Conservation (phyloP, 768 basidiomycete genomes). For the Jaapia argillacea region DNA sequence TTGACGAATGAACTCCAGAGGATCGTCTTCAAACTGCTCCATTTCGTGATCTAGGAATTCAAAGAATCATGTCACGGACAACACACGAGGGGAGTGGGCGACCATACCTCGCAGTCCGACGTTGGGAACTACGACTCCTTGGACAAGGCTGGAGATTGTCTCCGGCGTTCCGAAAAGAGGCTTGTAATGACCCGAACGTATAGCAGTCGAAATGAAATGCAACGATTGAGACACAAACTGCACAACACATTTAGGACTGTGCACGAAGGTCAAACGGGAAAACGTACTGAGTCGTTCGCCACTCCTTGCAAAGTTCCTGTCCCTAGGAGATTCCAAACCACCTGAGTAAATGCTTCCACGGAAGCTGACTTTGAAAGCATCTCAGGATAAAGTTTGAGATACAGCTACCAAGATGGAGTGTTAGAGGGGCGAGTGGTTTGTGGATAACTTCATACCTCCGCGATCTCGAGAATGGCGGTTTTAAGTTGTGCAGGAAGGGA, state of each 20-base stretch:
- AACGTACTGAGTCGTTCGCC: slow-evolving; percentile 62
- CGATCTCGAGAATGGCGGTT: slow-evolving; percentile 83
- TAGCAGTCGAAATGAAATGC: slow-evolving; percentile 85
- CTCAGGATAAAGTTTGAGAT: slow-evolving; percentile 76
- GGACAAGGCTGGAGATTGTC: slow-evolving; percentile 73
- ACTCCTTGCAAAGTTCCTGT: slow-evolving; percentile 58
- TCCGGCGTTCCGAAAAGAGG: slow-evolving; percentile 72
- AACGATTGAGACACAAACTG: slow-evolving; percentile 87
- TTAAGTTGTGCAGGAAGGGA: slow-evolving; percentile 88
- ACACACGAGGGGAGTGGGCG: background rate
- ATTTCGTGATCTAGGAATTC: slow-evolving; percentile 58
- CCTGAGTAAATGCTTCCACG: slow-evolving; percentile 68
- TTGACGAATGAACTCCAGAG: slow-evolving; percentile 86
- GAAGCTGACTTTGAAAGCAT: slow-evolving; percentile 54
- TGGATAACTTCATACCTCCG: slow-evolving; percentile 46
- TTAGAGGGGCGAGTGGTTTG: slow-evolving; percentile 1
- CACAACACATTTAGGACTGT: background rate
- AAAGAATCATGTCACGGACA: background rate
- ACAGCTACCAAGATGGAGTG: too few relatives aligned
- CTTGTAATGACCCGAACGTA: slow-evolving; percentile 80
- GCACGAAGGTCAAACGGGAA: background rate
- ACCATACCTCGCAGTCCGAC: slow-evolving; percentile 61
- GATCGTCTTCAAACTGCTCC: slow-evolving; percentile 96
- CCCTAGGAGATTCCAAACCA: slow-evolving; percentile 86
- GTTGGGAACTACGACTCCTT: slow-evolving; percentile 92